These are phyloP conservation scores for Claviceps africana DNA, from an alignment of 2,329 filamentous ascomycete genomes.

Conservation along the genomic window DNA sequence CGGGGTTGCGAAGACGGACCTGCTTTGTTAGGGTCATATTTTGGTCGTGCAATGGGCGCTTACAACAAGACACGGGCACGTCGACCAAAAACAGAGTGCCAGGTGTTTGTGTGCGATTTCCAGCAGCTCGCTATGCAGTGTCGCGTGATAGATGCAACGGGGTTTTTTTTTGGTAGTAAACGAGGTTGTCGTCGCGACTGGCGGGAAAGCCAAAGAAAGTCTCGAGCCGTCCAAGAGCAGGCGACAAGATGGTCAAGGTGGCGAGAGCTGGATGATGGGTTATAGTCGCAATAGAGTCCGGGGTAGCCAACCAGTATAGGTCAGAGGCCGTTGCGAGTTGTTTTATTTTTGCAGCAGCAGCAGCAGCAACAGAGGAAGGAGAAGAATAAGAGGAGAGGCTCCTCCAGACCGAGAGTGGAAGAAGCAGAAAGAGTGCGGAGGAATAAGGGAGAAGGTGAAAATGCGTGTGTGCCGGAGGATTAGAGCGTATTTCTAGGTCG, in stretches of 20 bases:
- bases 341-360: too few relatives aligned
- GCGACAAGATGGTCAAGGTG: neutral
- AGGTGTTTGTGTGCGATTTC: conserved; percentile 11
- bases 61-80: conserved; percentile 30
- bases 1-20: conserved; percentile 42
- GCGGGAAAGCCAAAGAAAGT: neutral
- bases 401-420: neutral
- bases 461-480: neutral
- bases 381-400: neutral
- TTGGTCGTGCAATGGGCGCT: conserved; percentile 25
- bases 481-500: conserved; percentile 8
- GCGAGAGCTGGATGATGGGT: too few relatives aligned
- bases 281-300: neutral
- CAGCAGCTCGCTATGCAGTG: neutral
- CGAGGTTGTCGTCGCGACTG: neutral
- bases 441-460: neutral
- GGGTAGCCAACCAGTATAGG: neutral
- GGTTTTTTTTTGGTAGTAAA: neutral
- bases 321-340: neutral
- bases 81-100: conserved; percentile 6
- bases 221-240: neutral
- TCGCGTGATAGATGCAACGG: neutral
- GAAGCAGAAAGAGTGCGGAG: neutral
- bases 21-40: conserved; percentile 39
- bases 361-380: too few relatives aligned